Evolutionary conservation across 768 basidiomycete species (phyloP).

Genomic region (Pilatotrama ljubarskyi): DNA sequence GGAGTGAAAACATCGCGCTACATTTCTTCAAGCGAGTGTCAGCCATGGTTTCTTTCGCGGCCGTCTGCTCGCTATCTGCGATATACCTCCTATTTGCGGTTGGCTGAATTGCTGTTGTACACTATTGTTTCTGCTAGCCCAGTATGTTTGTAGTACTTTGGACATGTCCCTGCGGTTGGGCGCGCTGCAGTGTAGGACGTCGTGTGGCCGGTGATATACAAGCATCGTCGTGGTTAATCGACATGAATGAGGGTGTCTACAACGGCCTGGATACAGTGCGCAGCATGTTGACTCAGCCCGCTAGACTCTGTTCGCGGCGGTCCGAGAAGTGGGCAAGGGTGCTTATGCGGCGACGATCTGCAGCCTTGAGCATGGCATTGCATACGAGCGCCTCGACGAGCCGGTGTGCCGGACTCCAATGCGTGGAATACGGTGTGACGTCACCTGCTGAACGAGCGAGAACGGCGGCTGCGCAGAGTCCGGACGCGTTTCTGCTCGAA

Average conservation of each 20-base stretch:
- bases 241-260: too few relatives aligned
- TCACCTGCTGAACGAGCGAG: background rate
- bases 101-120: slow-evolving; percentile 10
- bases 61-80: background rate
- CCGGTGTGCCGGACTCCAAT: slow-evolving; percentile 2
- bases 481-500: background rate
- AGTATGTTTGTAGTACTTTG: slow-evolving; percentile 2
- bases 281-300: too few relatives aligned
- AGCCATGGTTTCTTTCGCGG: background rate
- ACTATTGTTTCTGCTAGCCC: slow-evolving; percentile 12
- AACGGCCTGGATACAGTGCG: too few relatives aligned
- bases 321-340: background rate
- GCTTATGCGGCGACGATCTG: background rate
- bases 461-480: background rate
- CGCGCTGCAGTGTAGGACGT: background rate
- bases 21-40: background rate
- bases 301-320: background rate
- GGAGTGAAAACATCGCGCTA: background rate
- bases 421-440: slow-evolving; percentile 5
- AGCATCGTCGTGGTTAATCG: too few relatives aligned
- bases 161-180: background rate
- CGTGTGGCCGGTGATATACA: background rate
- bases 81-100: slow-evolving; percentile 7
- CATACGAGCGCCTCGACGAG: background rate
- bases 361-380: background rate